Evolutionary conservation across 2,329 filamentous ascomycete genomes (phyloP).

Genomic region (Phyllosticta capitalensis): DNA sequence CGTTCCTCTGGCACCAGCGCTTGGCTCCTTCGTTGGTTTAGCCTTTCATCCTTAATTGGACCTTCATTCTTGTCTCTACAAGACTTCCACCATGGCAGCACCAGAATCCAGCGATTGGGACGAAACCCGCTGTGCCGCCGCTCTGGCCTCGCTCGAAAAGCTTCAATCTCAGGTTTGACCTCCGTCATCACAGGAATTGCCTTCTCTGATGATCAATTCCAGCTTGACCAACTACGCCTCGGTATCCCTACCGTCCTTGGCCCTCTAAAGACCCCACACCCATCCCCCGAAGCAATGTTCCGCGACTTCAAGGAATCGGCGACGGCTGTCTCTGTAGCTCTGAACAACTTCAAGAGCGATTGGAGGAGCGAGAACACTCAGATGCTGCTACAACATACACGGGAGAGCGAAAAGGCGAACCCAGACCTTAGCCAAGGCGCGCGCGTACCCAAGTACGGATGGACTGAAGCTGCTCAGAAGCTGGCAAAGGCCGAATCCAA

Average conservation of each 20-base stretch:
- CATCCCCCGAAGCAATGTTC: conserved; percentile 24
- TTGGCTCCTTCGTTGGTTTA: background rate
- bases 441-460: conserved; percentile 29
- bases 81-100: background rate
- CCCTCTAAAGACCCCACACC: conserved; percentile 25
- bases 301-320: conserved; percentile 30
- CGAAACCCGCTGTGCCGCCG: conserved; percentile 31
- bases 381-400: conserved; percentile 24
- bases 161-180: conserved; percentile 33
- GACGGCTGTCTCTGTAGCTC: conserved; percentile 23
- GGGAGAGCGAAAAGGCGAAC: conserved; percentile 27
- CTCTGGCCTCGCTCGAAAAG: conserved; percentile 35
- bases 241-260: conserved; percentile 34
- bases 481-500: conserved; percentile 12
- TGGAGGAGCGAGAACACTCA: conserved; percentile 32
- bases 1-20: background rate
- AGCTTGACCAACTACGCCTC: conserved; percentile 35
- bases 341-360: conserved; percentile 27
- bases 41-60: background rate
- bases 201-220: conserved; percentile 9
- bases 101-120: conserved; percentile 20
- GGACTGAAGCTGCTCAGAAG: conserved; percentile 23
- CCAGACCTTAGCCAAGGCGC: conserved; percentile 27
- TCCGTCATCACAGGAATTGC: background rate
- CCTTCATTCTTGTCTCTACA: background rate